Percentiles rank a stretch among this genome's conserved stretches.
phyloP scores from a whole-genome alignment of 768 basidiomycete genomes.

The Tylopilus rubrobrunneus region DNA sequence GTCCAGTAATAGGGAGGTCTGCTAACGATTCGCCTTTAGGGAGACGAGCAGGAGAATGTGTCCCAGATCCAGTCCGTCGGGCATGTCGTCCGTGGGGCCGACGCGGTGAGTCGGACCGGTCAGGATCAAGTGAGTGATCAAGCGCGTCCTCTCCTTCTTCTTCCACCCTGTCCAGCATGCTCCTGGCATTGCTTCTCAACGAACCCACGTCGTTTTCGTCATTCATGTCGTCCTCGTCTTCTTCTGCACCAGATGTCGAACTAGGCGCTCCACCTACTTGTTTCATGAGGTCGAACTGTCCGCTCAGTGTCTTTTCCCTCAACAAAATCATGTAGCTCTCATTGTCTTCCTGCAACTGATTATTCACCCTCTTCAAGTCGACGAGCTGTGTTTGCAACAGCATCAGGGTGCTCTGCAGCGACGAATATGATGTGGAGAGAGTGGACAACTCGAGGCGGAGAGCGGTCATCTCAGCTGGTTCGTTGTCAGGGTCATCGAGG shows the following conservation, averaged over 20 bases:
- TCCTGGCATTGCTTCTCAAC: conserved; percentile 53
- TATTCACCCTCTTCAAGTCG: conserved; percentile 85
- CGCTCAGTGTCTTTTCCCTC: conserved; percentile 85
- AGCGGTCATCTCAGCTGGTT: conserved; percentile 86
- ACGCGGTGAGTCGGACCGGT: conserved; percentile 37
- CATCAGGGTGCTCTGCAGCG: conserved; percentile 79
- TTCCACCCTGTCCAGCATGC: conserved; percentile 61
- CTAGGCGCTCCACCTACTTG: conserved; percentile 54
- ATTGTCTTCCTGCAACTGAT: conserved; percentile 90
- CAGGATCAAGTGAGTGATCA: conserved; percentile 35
- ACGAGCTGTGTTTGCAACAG: conserved; percentile 80
- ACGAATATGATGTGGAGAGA: conserved; percentile 78
- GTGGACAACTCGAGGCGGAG: conserved; percentile 82
- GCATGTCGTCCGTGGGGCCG: conserved; percentile 42
- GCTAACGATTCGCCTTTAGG: conserved; percentile 78
- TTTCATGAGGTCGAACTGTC: conserved; percentile 75
- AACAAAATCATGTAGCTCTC: conserved; percentile 95
- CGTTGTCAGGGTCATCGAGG: conserved; percentile 60
- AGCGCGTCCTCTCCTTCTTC: conserved; percentile 39
- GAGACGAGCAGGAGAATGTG: conserved; percentile 40
- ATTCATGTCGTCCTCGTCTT: conserved; percentile 29
- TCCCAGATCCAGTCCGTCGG: conserved; percentile 52
- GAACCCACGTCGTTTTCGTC: conserved; percentile 50
- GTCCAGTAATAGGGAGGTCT: conserved; percentile 82
- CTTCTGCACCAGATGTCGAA: conserved; percentile 37